Evolutionary conservation across 495 filamentous ascomycete species (phyloP), one percentile per base, ranked within the genome.

Genomic region (Talaromyces adpressus): DNA sequence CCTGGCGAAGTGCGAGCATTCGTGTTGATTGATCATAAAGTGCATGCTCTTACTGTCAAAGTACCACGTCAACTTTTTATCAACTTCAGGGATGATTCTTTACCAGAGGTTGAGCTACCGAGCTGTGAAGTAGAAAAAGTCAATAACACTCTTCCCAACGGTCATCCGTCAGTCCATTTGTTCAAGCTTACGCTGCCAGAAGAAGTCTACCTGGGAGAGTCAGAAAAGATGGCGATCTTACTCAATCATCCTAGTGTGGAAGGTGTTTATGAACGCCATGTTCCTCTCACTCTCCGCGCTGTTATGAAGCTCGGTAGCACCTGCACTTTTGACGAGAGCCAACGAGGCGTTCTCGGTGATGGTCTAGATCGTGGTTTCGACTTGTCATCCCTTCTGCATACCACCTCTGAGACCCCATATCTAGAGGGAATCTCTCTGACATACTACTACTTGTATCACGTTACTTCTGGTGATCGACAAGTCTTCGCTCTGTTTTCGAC

Each of bases 301-400:
- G 81, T 98, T 34, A 81, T 99, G 16, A 88, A 96, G 67, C 81
- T 99, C 2, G 94, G 94, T 47, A 96, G 88, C 70, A 77, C 88
- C n/a, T 99, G 94, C 74, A 97, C 93, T 16, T 97, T 98, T 69
- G 93, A 99, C 70, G 88, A 96, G 64, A 87, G 77, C 41, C 93
- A 98, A 68, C 84, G 87, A 58, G 94, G 93, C 63, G 93, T 96
- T 14, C 84, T 99, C 22, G 94, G 94, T 34, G 92, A 90, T 64
- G 95, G 94, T 61, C 79, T 99, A 30, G 94, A 98, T 59, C 87
- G 91, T 65, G 94, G 94, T 2, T 99, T 99, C 70, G 93, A 97
- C 66, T 82, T 99, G 8, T 87, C 87, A 2, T 82, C 87, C 3
- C 75, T 99, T 54, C 86, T 83, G 63, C 82, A 85, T 47, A 86